Conservation (phyloP, 495 filamentous ascomycete species). For the Xylaria nigripes region DNA sequence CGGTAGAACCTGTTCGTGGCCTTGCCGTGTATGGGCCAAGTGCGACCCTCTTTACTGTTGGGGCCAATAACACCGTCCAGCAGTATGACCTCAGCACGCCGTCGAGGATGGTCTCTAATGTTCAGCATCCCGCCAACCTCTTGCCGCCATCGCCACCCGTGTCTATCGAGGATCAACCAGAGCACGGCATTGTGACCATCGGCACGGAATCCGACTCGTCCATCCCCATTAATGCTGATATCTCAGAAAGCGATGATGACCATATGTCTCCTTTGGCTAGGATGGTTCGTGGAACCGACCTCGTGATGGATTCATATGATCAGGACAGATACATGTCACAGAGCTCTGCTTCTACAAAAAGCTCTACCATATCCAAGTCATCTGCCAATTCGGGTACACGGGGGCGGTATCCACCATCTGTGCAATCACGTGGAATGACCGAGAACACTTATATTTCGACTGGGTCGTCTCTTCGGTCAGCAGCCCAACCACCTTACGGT, state of each 20-base stretch:
- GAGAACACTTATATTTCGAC: conserved; percentile 57
- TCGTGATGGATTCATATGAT: conserved; percentile 43
- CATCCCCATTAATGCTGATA: conserved; percentile 46
- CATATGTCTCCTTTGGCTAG: conserved; percentile 58
- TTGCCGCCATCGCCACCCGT: conserved; percentile 71
- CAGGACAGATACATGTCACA: conserved; percentile 49
- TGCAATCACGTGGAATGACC: conserved; percentile 41
- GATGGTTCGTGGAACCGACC: conserved; percentile 53
- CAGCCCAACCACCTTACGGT: conserved; percentile 29
- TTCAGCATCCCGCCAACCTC: conserved; percentile 70
- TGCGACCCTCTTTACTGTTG: conserved; percentile 87
- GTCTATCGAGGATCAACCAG: conserved; percentile 57
- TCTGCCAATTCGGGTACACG: conserved; percentile 40
- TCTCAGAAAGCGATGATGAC: conserved; percentile 60
- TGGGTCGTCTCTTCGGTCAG: conserved; percentile 46
- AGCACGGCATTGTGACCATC: conserved; percentile 31
- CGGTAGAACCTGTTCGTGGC: conserved; percentile 69
- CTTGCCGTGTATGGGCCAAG: conserved; percentile 83
- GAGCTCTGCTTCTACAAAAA: conserved; percentile 57
- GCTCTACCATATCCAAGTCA: conserved; percentile 53
- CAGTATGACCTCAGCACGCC: conserved; percentile 89
- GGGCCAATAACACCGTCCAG: conserved; percentile 79
- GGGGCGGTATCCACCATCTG: conserved; percentile 36
- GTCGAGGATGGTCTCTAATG: conserved; percentile 63
- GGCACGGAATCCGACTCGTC: conserved; percentile 40